These are phyloP conservation scores for Elaeagnus macrophylla DNA, from an alignment of 306 rosid genomes.

Conservation along the genomic window DNA sequence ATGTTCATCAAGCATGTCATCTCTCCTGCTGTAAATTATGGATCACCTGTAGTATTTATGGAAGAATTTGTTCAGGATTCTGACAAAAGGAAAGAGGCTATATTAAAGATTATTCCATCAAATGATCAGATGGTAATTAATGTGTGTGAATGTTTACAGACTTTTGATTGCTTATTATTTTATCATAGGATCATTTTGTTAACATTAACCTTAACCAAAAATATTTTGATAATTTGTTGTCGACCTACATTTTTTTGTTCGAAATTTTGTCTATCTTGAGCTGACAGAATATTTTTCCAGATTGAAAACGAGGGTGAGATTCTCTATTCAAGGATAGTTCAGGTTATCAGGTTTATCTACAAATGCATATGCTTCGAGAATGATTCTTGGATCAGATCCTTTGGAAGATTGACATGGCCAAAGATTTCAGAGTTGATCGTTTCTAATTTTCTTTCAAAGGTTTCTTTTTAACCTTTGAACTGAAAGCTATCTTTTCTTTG, in stretches of 20 bases:
- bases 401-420: constrained; percentile 92
- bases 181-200: neutral
- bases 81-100: constrained; percentile 23
- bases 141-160: constrained; percentile 6
- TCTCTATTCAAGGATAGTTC: constrained; percentile 56
- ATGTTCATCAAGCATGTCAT: constrained; percentile 62
- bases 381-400: constrained; percentile 56
- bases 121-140: constrained; percentile 45
- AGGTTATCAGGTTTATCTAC: constrained; percentile 51
- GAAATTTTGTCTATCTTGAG: constrained; percentile 11
- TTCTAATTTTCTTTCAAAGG: constrained; percentile 84
- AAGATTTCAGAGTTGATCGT: constrained; percentile 81
- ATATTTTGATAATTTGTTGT: no score
- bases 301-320: constrained; percentile 45
- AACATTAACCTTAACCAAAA: no score
- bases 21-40: constrained; percentile 43
- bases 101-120: constrained; percentile 48
- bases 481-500: neutral
- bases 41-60: constrained; percentile 41
- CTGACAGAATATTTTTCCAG: constrained; percentile 33
- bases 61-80: constrained; percentile 44
- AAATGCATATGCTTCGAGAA: constrained; percentile 55
- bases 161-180: constrained; percentile 1
- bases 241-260: neutral
- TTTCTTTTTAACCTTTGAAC: constrained; percentile 16